These are phyloP conservation scores for Coriolopsis trogii DNA, from an alignment of 1,284 basidiomycete genomes.

Conservation along the genomic window DNA sequence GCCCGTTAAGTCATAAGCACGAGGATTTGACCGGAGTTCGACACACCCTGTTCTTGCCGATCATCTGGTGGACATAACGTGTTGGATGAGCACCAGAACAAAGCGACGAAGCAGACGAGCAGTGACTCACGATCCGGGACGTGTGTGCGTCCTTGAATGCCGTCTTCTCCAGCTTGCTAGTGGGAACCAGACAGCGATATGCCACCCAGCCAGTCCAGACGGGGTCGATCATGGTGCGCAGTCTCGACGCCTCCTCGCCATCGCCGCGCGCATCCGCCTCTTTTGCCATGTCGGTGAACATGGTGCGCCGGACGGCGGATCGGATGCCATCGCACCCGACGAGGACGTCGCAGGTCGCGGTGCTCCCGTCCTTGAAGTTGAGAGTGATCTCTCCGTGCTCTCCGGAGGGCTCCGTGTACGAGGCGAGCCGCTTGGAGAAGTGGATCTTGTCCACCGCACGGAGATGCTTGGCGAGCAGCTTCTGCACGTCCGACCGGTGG, in stretches of 20 bases:
- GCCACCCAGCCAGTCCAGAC: conserved; percentile 5
- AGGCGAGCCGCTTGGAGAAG: conserved; percentile 50
- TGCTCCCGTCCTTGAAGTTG: conserved; percentile 51
- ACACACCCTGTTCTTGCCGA: conserved; percentile 31
- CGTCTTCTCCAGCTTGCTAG: background rate
- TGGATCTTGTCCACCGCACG: conserved; percentile 42
- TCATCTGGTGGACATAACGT: conserved; percentile 23
- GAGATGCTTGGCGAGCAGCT: conserved; percentile 44
- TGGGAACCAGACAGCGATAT: conserved; percentile 5
- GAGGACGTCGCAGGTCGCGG: conserved; percentile 51
- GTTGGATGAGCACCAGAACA: background rate
- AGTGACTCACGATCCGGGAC: background rate
- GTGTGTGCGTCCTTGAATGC: conserved; percentile 18
- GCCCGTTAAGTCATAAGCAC: background rate
- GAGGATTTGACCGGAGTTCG: background rate
- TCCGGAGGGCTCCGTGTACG: conserved; percentile 45
- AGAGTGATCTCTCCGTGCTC: conserved; percentile 36
- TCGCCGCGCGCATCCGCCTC: conserved; percentile 16
- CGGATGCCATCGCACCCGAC: conserved; percentile 54
- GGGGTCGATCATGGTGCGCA: background rate
- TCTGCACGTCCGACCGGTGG: conserved; percentile 47
- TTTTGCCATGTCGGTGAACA: conserved; percentile 20
- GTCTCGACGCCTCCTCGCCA: conserved; percentile 1
- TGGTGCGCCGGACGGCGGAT: conserved; percentile 38
- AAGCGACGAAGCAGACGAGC: conserved; percentile 19